Percentiles rank a stretch among this genome's conserved stretches.
Conservation (phyloP, 169 alveolate species). For the Babesia divergens region DNA sequence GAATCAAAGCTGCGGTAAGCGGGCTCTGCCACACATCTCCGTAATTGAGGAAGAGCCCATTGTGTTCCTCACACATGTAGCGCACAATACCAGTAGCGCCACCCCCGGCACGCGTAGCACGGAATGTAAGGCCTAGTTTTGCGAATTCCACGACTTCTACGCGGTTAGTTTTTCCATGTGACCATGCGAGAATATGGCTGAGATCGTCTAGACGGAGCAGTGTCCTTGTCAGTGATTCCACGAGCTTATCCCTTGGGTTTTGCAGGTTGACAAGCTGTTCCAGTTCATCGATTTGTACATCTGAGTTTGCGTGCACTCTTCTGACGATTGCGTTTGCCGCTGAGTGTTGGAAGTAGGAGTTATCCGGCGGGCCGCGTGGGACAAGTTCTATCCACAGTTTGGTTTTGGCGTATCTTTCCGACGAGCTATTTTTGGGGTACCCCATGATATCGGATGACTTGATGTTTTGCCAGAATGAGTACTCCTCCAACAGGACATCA, state of each 20-base stretch:
- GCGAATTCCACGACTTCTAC: constrained; percentile 47
- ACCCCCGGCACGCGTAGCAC: constrained; percentile 22
- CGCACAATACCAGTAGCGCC: constrained; percentile 11
- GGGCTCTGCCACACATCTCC: constrained; percentile 65
- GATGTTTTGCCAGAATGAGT: constrained; percentile 74
- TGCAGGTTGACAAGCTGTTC: constrained; percentile 40
- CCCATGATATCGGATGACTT: constrained; percentile 69
- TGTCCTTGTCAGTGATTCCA: constrained; percentile 24
- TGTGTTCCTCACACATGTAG: constrained; percentile 65
- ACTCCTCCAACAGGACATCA: constrained; percentile 67
- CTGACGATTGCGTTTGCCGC: constrained; percentile 17
- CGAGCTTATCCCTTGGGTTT: constrained; percentile 30
- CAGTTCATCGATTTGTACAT: constrained; percentile 5
- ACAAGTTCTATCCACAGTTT: constrained; percentile 25
- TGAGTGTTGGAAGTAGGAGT: constrained; percentile 32
- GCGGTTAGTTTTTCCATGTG: constrained; percentile 4
- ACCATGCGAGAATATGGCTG: constrained; percentile 63
- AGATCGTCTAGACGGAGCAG: constrained; percentile 60
- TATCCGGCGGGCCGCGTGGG: constrained; percentile 9
- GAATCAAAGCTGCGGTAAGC: constrained; percentile 49
- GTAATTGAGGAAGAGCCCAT: constrained; percentile 52
- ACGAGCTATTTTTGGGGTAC: constrained; percentile 54
- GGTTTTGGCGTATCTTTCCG: constrained; percentile 23
- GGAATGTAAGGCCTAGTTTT: constrained; percentile 60
- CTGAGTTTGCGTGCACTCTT: constrained; percentile 7